phyloP scores from a whole-genome alignment of 331 rosid species.

The Quercus phellos region DNA sequence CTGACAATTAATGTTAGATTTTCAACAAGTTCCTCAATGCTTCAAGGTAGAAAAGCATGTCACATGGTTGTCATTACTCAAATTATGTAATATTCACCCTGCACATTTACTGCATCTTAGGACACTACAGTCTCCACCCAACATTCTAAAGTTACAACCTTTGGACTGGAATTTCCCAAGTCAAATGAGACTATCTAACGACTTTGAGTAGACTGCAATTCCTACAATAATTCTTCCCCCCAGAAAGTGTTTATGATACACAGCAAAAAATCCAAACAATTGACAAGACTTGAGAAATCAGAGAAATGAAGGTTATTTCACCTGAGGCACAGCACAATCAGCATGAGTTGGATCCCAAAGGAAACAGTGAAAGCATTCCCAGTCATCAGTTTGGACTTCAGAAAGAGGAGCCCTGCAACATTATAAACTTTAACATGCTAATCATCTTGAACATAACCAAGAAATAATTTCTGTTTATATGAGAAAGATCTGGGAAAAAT shows the following conservation, averaged over 20 bases:
- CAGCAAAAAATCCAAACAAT: background rate
- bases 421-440: slow-evolving; percentile 12
- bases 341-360: slow-evolving; percentile 50
- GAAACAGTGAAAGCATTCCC: slow-evolving; percentile 54
- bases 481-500: background rate
- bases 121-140: background rate
- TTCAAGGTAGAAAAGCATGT: background rate
- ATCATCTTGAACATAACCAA: slow-evolving; percentile 18
- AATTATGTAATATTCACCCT: background rate
- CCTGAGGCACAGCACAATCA: slow-evolving; percentile 79
- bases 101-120: background rate
- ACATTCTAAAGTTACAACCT: background rate
- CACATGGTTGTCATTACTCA: background rate
- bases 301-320: slow-evolving; percentile 23
- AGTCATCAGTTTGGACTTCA: slow-evolving; percentile 47
- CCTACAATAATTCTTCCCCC: background rate
- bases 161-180: background rate
- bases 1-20: background rate
- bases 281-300: background rate
- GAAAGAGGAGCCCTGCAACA: slow-evolving; percentile 55
- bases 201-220: background rate
- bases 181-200: background rate
- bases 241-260: background rate
- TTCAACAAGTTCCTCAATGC: background rate
- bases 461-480: background rate